Evolutionary conservation across 2,329 filamentous ascomycete genomes (phyloP), one percentile per base, ranked within the genome.

Genomic region (Massarina eburnea): DNA sequence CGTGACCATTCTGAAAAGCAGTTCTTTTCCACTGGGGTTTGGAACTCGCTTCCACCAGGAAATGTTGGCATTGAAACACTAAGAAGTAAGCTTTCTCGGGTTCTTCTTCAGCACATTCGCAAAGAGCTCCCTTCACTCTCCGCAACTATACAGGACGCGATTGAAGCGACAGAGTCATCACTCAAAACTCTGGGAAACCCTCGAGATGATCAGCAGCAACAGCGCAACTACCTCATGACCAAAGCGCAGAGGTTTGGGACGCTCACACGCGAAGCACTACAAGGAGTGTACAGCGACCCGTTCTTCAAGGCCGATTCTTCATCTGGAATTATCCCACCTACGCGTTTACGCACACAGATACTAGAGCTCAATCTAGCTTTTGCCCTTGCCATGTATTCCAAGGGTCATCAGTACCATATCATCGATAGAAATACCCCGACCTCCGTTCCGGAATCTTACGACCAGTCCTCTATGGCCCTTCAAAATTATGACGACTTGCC

Each of bases 81-180:
- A 5, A 49, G 62, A 24, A 48, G 39, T 1, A 63, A 58, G 22
- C 44, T 72, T 1, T 65, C 59, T 7, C 51, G 54, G 15, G 49
- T 69, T 9, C 54, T 72, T 2, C 55, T 68, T 4, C 48, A 60
- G 8, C 66, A 71, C 19, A 65, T 71, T n/a, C 40, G 49, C 15
- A 51, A 49, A 19, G 61, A 64, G 39, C 51, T 66, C 6, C 61
- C 61, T 7, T 54, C 54, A 0, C 54, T 66, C 21, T 49, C 52
- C 2, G 22, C 21, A 1, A 47, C 54, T 14, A 53, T 67, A 12
- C 45, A 60, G 7, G 22, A 45, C 5, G 55, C 55, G 2, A 48
- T 60, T 2, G 38, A 15, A 22, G 18, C 33, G 1, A 58, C 61
- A 7, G 38, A 52, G 22, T 20, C 43, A 17, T 32, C 39, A 1